Base-by-base conservation (phyloP, 768 basidiomycete genomes). In the Lactarius hatsudake region DNA sequence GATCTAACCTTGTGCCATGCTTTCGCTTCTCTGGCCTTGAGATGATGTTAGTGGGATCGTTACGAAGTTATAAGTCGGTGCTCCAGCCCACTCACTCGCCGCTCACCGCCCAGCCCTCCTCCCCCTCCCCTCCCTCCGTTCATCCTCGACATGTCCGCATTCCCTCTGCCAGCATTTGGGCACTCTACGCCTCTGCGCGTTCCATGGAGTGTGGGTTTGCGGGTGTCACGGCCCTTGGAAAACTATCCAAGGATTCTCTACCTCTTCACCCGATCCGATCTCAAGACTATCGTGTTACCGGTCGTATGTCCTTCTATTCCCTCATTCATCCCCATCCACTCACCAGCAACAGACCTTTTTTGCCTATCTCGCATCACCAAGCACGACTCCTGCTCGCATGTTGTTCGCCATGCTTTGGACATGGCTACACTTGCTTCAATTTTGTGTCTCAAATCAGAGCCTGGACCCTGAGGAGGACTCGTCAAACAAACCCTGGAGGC, bases 371-470 rank as follows among this genome's bases (percentile, higher is more conserved):
- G 32, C 68, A 3, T 45, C 68, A 5, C 56, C 64, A 9, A 23
- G 36, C 13, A 53, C 60, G 4, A 57, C 38, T 6, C 26, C 2
- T 17, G 60, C 38, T 43, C 65, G 60, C 34, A 56, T 62, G 54
- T 32, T 66, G 7, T 48, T 15, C 26, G 43, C 62, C n/a, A 26
- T 67, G 5, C 23, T 72, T 30, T 75, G 75, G 75, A 69, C 70
- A 12, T 75, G 75, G 76, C 40, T 76, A 0, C 76, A 77, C 54
- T 66, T 75, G 18, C 73, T 77, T 15, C 75, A 75, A 32, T 76
- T 74, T 71, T 66, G 71, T 61, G 55, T 75, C 23, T 71, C 74
- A 17, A 76, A 76, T 60, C 74, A 75, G 65, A 65, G 60, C 20
- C 20, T 74, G 5, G 59, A 68, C 42, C 69, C 69, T 2, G 72